Evolutionary conservation across 805 yeast species (phyloP).

Genomic region (Cyberlindnera meyerae): DNA sequence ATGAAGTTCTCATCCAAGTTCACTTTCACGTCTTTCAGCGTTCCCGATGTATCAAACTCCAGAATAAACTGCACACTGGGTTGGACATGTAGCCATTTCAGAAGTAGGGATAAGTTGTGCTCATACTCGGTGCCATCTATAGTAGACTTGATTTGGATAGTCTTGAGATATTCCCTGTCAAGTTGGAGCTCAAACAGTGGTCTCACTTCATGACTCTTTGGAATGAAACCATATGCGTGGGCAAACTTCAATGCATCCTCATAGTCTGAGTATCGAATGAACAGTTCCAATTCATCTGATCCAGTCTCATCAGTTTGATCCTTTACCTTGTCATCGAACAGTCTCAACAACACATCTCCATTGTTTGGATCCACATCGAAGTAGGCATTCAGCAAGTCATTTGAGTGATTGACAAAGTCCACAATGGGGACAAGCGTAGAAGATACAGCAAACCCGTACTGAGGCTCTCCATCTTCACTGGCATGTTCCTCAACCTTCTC

Average conservation of each 20-base stretch:
- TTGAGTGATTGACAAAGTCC: slow-evolving; percentile 64
- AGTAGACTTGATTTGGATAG: slow-evolving; percentile 7
- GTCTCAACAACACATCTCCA: slow-evolving; percentile 39
- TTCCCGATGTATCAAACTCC: slow-evolving; percentile 16
- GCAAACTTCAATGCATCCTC: slow-evolving; percentile 39
- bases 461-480: slow-evolving; percentile 4
- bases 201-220: slow-evolving; percentile 22
- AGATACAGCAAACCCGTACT: slow-evolving; percentile 41
- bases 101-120: slow-evolving; percentile 24
- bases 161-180: slow-evolving; percentile 19
- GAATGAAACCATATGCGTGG: slow-evolving; percentile 44
- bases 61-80: slow-evolving; percentile 38
- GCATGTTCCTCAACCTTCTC: slow-evolving; percentile 16
- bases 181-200: slow-evolving; percentile 33
- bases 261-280: slow-evolving; percentile 39
- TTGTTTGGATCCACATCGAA: slow-evolving; percentile 53
- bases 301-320: not conserved
- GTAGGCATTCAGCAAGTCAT: slow-evolving; percentile 41
- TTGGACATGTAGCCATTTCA: slow-evolving; percentile 34
- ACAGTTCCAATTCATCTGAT: slow-evolving; percentile 30
- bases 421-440: slow-evolving; percentile 60
- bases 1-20: slow-evolving; percentile 30
- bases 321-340: slow-evolving; percentile 11
- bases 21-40: slow-evolving; percentile 20
- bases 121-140: slow-evolving; percentile 8